Base-by-base conservation (phyloP, 2,329 filamentous ascomycete genomes). In the Cordyceps cateniannulata region DNA sequence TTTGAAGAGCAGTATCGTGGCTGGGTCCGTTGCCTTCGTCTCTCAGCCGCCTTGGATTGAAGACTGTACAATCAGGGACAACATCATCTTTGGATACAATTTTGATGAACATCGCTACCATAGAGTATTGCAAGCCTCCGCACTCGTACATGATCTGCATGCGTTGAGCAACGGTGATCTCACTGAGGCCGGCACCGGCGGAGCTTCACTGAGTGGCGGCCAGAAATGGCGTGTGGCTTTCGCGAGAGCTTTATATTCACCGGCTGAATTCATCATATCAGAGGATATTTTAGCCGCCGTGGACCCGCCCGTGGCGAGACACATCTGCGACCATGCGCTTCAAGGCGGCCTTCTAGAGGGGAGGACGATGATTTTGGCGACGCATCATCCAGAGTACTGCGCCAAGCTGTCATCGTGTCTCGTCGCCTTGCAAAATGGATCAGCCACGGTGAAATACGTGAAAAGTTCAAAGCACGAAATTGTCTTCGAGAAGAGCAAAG, bases 11-110 rank as follows among this genome's bases (percentile, higher is more conserved):
- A 9, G n/a, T n/a, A 14, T 53, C 32, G 27, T 60, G 22, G 22
- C 25, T 35, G 49, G 57, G 9, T 52, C 85, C 0, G 80, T 89
- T 51, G 87, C 87, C 0, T 90, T 84, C 65, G 86, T 90, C 22
- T 83, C 86, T 6, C 87, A 90, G 68, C 88, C 88, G 20, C 88
- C 88, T 0, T 91, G 87, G 88, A 89, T 91, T 56, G 88, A 91
- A 68, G 90, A 91, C 66, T 85, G 85, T 1, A 86, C 82, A 4
- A 85, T 91, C 62, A 84, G 80, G 62, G 83, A 89, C 24, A 91
- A 91, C 65, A 86, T 91, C 51, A 70, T 89, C 0, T 91, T 90
- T 63, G 87, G 87, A 0, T 73, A 90, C 2, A 86, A 87, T 0
- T 80, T 79, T 25, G 84, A 90, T 62, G 75, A 82, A 52, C 74